phyloP scores from a whole-genome alignment of 805 yeast species.

The Starmerella sirachaensis region DNA sequence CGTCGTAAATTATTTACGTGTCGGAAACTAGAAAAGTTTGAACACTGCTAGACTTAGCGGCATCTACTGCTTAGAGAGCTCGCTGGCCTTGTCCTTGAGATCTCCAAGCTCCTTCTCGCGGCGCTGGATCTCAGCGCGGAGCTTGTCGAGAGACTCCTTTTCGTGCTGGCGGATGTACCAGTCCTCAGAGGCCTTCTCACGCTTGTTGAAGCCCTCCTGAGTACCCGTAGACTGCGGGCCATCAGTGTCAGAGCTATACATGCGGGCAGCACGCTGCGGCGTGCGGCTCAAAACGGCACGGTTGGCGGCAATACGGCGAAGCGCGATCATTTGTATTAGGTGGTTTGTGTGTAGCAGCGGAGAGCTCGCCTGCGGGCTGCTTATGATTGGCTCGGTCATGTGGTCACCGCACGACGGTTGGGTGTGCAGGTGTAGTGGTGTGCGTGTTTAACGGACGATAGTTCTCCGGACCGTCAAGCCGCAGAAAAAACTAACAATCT shows the following conservation, averaged over 20 bases:
- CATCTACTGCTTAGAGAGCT: conserved; percentile 16
- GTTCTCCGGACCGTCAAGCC: too few species aligned
- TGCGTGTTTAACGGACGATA: too few species aligned
- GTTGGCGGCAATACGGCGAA: too few species aligned
- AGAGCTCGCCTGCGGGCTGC: too few species aligned
- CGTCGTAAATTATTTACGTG: too few species aligned
- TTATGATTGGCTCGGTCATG: conserved; percentile 1
- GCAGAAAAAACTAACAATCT: too few species aligned
- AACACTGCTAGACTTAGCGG: too few species aligned
- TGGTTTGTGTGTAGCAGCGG: too few species aligned
- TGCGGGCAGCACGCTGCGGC: conserved; percentile 14
- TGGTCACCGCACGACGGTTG: too few species aligned
- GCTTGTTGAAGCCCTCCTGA: conserved; percentile 61
- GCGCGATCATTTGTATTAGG: conserved; percentile 17
- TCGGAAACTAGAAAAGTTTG: too few species aligned
- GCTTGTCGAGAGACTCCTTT: conserved; percentile 65
- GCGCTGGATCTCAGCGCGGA: conserved; percentile 24
- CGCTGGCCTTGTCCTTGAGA: conserved; percentile 23
- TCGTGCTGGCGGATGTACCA: conserved; percentile 82
- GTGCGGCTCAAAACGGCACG: conserved; percentile 7
- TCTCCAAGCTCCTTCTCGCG: conserved; percentile 25
- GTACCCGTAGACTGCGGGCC: conserved; percentile 22
- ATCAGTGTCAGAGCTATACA: conserved; percentile 12
- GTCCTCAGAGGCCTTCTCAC: conserved; percentile 89
- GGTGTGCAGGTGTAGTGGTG: too few species aligned